Base-by-base conservation (phyloP, 495 filamentous ascomycete genomes). In the Neurospora sp. region DNA sequence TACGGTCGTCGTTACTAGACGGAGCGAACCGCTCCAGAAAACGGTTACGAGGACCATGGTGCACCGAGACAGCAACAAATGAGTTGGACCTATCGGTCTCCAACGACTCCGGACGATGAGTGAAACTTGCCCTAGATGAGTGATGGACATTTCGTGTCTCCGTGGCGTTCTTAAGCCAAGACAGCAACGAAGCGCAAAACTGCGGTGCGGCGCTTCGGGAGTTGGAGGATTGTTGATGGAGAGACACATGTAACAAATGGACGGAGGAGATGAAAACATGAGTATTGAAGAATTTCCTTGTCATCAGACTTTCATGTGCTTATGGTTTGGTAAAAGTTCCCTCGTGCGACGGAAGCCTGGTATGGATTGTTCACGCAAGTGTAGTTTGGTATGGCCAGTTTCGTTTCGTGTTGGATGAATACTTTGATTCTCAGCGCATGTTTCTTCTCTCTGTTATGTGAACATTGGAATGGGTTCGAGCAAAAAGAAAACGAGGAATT, bases 1-100 rank as follows among this genome's bases (percentile, higher is more conserved):
- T 85, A 85, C 70, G 83, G 83, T 3, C 84, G 84, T n/a, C 82
- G 83, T 46, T 85, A 85, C 77, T 86, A 79, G 71, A 46, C 9
- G 22, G 14, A 16, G 53, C 53, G 12, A 35, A 4, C 27, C 14
- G 2, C 53, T 65, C 10, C 2, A 59, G 10, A 14, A 53, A 1
- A 22, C 6, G 22, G 27, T 8, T 27, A 35, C 27, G 22, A 7
- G 53, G 12, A 61, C 2, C 5, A 31, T 61, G 2, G 6, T 61
- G 2, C 6, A 65, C 14, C 6, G 31, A 37, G 53, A 18, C 0
- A 1, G 14, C 5, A 2, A 31, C 48, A 61, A 1, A 12, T 0
- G 48, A 35, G 22, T 37, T 2, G 27, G 12, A 16, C 11, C 22
- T 3, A 61, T 7, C 22, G 12, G 20, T 61, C 14, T 35, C 35